Percentiles rank a stretch among this genome's conserved stretches.
Evolutionary conservation across 2,329 filamentous ascomycete genomes (phyloP).

Genomic region (Alternaria gaisen): DNA sequence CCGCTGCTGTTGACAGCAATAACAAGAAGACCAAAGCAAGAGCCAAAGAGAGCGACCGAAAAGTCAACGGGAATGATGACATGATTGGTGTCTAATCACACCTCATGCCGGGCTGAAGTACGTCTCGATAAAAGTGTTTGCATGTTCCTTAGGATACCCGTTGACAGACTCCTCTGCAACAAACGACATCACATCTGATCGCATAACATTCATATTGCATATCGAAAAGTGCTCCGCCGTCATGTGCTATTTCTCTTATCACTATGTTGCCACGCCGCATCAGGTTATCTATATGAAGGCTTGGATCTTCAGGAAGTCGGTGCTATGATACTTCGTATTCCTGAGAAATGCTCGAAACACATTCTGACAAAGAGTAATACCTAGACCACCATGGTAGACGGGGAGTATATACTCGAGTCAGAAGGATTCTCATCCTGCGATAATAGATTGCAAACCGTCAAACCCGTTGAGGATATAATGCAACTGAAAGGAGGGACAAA

Average conservation of each 20-base stretch:
- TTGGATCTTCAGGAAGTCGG: neutral
- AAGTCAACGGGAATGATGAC: neutral
- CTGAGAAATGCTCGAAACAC: too few relatives aligned
- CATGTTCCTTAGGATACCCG: constrained; percentile 1
- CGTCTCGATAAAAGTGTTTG: neutral
- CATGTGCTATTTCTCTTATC: neutral
- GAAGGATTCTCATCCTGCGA: neutral
- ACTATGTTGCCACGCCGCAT: neutral
- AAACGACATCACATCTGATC: neutral
- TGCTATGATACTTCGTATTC: too few relatives aligned
- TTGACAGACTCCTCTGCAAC: neutral
- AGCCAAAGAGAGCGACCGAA: constrained; percentile 29
- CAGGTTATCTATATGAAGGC: neutral
- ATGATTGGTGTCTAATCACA: neutral
- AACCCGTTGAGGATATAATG: neutral
- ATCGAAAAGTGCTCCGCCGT: neutral
- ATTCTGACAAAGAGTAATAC: too few relatives aligned
- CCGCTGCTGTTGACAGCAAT: constrained; percentile 26
- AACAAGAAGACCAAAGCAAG: constrained; percentile 38
- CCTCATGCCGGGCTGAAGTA: neutral
- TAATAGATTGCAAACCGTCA: neutral
- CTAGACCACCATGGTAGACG: too few relatives aligned
- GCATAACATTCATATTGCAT: neutral
- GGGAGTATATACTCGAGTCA: neutral
- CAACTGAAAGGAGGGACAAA: neutral